These are phyloP conservation scores for Trichoderma asperellum DNA, from an alignment of 2,329 filamentous ascomycete species.

Conservation along the genomic window DNA sequence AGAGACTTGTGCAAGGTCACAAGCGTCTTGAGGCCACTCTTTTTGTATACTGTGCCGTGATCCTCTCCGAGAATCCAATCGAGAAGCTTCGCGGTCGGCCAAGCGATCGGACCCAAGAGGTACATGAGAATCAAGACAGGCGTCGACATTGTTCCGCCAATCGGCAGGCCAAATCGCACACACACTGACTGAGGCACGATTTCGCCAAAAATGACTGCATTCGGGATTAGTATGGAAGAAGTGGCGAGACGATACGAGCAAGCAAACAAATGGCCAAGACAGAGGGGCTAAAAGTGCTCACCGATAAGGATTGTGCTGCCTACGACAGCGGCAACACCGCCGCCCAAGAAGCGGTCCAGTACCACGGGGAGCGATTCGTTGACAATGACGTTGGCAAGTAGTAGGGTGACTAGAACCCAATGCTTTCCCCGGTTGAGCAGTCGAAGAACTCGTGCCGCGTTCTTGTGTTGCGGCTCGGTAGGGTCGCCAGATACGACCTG, in stretches of 20 bases:
- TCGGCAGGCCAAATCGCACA: constrained; percentile 92
- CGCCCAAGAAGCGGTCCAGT: constrained; percentile 88
- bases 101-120: constrained; percentile 84
- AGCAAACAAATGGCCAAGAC: constrained; percentile 18
- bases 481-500: constrained; percentile 90
- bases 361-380: constrained; percentile 97
- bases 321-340: constrained; percentile 90
- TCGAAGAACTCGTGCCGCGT: constrained; percentile 79
- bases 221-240: constrained; percentile 25
- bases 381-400: constrained; percentile 95
- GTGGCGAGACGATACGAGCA: background rate
- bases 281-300: constrained; percentile 50
- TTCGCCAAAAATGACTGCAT: constrained; percentile 92
- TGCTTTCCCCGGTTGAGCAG: constrained; percentile 90
- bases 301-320: constrained; percentile 93
- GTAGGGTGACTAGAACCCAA: constrained; percentile 93
- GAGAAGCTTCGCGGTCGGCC: constrained; percentile 93
- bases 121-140: constrained; percentile 91
- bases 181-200: constrained; percentile 95
- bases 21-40: constrained; percentile 93
- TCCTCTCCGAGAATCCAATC: constrained; percentile 92
- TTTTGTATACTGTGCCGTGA: constrained; percentile 97
- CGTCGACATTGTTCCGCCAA: constrained; percentile 91
- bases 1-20: constrained; percentile 93
- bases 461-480: constrained; percentile 81